Evolutionary conservation across 1,139 yeast genomes (phyloP).

Genomic region (Lodderomyces metapsilosis): DNA sequence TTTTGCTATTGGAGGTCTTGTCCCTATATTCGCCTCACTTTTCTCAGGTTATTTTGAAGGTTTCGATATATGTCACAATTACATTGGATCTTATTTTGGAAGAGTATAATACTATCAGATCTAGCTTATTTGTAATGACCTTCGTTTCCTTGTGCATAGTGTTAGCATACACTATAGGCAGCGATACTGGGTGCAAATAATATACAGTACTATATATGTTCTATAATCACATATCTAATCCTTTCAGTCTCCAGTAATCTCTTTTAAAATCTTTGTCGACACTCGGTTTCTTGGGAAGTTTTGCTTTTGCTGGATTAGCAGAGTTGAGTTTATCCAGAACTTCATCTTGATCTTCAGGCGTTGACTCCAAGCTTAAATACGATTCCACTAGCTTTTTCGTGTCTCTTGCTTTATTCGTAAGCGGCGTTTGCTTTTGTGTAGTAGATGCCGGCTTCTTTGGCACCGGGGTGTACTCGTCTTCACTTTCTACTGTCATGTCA

Average conservation of each 20-base stretch:
- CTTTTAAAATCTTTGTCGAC: conserved; percentile 38
- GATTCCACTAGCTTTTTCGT: conserved; percentile 24
- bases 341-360: conserved; percentile 18
- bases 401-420: conserved; percentile 15
- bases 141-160: conserved; percentile 9
- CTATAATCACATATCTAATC: conserved; percentile 27
- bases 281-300: conserved; percentile 12
- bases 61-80: conserved; percentile 8
- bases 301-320: conserved; percentile 15
- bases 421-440: conserved; percentile 9
- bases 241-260: conserved; percentile 47
- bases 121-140: conserved; percentile 8
- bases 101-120: conserved; percentile 7
- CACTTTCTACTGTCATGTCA: conserved; percentile 44
- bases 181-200: not conserved
- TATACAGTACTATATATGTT: not conserved
- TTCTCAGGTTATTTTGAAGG: conserved; percentile 9
- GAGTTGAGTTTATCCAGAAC: conserved; percentile 15
- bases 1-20: conserved; percentile 12
- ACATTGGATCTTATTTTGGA: conserved; percentile 7
- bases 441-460: not conserved
- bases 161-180: conserved; percentile 8
- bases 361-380: conserved; percentile 25
- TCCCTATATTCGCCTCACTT: conserved; percentile 11
- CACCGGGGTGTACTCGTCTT: conserved; percentile 17